Base-by-base conservation (phyloP, 2,329 filamentous ascomycete genomes). In the Reticulascus tulasneorum region DNA sequence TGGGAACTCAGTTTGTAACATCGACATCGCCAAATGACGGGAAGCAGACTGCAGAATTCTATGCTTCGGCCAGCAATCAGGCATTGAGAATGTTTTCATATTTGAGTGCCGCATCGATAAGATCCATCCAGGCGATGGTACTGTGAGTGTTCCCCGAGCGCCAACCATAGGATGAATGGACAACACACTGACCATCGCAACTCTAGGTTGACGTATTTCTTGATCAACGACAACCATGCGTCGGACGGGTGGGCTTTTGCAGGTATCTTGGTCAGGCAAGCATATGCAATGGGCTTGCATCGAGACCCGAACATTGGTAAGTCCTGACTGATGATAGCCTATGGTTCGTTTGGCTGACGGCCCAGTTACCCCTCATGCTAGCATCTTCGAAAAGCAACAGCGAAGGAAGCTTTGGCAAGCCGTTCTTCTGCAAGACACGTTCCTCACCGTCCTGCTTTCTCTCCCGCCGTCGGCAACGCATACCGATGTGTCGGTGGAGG, bases 151-250 rank as follows among this genome's bases (percentile, higher is more conserved):
- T 6, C 5, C 7, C 6, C 9, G n/a, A 9, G 5, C 20, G 11
- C 1, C 7, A 4, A 9, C 12, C 0, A n/a, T n/a, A n/a, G n/a
- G n/a, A n/a, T n/a, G 23, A 7, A 4, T 7, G 13, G 7, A 5
- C 1, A 23, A 11, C 12, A 30, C 23, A 12, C 38, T 38, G 9
- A 38, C 12, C 4, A 6, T 19, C n/a, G 6, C 18, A 20, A 11
- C n/a, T 7, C 29, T 21, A 42, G 39, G 13, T 79, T 89, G 40
- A 81, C 80, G 0, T 90, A 90, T 53, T 91, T 91, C 49, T 67
- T 91, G 23, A 89, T 90, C 65, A 91, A 91, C 50, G 85, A 91
- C 57, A 89, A 89, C 50, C 85, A 90, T 50, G 84, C 84, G 5
- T 86, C 82, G 0, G 86, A 91, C 54, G 86, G 85, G 2, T 91